Conservation (phyloP, 805 yeast species). For the Saccharomyces mikatae region DNA sequence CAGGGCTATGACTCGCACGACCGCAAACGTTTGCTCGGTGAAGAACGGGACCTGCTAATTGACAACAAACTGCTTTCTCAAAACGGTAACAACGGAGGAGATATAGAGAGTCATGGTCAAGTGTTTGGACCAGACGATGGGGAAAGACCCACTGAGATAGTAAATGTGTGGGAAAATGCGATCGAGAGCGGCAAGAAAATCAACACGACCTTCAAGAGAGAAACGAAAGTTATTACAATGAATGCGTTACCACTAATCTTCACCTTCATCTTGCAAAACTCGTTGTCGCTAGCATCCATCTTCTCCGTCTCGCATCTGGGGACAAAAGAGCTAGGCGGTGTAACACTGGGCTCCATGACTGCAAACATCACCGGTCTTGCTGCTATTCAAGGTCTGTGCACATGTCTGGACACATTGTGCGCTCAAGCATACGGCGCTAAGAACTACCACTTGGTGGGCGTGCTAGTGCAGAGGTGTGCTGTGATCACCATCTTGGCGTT, state of each 20-base stretch:
- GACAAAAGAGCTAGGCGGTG: conserved; percentile 63
- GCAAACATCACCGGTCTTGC: conserved; percentile 71
- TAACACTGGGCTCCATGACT: conserved; percentile 67
- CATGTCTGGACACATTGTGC: conserved; percentile 68
- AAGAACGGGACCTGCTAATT: conserved; percentile 28
- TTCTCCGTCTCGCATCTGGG: conserved; percentile 73
- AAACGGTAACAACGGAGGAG: conserved; percentile 3
- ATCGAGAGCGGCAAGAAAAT: conserved; percentile 25
- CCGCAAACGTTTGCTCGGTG: conserved; percentile 18
- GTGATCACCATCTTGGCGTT: conserved; percentile 46
- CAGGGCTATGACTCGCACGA: background rate
- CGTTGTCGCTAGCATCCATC: conserved; percentile 67
- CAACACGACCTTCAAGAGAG: conserved; percentile 33
- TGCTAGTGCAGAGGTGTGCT: conserved; percentile 61
- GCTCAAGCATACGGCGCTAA: conserved; percentile 72
- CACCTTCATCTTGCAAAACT: conserved; percentile 63
- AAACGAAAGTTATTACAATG: conserved; percentile 33
- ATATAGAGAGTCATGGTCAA: conserved; percentile 7
- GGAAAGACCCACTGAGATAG: conserved; percentile 15
- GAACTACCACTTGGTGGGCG: conserved; percentile 57
- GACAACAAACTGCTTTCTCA: conserved; percentile 23
- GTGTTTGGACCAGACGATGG: conserved; percentile 2
- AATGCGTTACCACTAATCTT: conserved; percentile 56
- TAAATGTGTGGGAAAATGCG: conserved; percentile 26
- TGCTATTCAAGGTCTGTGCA: conserved; percentile 68